A percentile compares a stretch with the other conserved stretches of the same genome.
These are phyloP conservation scores for Nectriaceae sp. DNA, from an alignment of 2,329 filamentous ascomycete genomes.

Conservation along the genomic window DNA sequence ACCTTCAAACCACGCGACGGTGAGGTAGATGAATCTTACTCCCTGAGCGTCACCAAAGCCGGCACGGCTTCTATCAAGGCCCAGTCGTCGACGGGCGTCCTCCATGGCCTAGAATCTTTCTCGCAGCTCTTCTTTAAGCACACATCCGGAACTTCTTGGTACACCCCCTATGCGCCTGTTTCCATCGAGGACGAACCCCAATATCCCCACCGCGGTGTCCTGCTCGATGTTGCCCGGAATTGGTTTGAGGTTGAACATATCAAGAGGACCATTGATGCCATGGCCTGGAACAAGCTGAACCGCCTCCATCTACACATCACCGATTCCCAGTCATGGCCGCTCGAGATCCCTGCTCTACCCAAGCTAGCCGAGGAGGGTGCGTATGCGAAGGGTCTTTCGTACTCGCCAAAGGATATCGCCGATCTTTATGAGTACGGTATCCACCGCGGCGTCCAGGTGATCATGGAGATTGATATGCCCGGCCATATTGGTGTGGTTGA, in stretches of 20 bases:
- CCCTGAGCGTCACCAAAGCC: constrained; percentile 57
- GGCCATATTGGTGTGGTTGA: constrained; percentile 59
- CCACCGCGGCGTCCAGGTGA: constrained; percentile 57
- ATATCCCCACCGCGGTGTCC: constrained; percentile 76
- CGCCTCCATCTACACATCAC: constrained; percentile 79
- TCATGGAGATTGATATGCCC: constrained; percentile 65
- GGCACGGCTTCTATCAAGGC: constrained; percentile 66
- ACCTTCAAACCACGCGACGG: constrained; percentile 63
- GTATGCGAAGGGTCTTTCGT: constrained; percentile 67
- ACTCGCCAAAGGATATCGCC: constrained; percentile 65
- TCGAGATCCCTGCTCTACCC: constrained; percentile 74
- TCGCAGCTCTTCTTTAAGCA: constrained; percentile 78
- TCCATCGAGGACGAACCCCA: constrained; percentile 71
- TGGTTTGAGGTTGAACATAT: constrained; percentile 71
- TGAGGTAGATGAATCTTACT: constrained; percentile 76
- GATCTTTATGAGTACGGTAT: constrained; percentile 72
- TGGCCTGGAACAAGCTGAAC: constrained; percentile 82
- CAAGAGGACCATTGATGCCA: constrained; percentile 72
- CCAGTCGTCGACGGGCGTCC: constrained; percentile 66
- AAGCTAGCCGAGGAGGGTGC: constrained; percentile 72
- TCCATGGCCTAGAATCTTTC: constrained; percentile 76
- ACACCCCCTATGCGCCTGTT: constrained; percentile 72
- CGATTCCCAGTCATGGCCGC: constrained; percentile 82
- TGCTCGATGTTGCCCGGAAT: constrained; percentile 76
- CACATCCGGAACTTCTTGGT: constrained; percentile 57